Evolutionary conservation across 257 asterid species (phyloP), one percentile per base, ranked within the genome.

Genomic region (Misopates orontium): DNA sequence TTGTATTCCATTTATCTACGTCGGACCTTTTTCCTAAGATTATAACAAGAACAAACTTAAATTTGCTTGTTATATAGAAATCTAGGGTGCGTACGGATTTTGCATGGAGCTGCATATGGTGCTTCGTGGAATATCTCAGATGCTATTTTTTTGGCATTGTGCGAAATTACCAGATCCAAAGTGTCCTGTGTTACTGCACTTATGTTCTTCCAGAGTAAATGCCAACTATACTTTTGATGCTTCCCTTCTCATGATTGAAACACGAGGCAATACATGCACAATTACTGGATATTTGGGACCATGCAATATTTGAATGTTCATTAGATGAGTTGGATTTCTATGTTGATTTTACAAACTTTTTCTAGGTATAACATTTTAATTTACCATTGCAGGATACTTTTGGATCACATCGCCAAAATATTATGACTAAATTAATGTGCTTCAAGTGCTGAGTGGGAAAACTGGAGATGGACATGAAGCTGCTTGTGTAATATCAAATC

Each of bases 391-490:
- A 82, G 88, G 75, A 56, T 56, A n/a, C 8, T 48, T 58, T 12
- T 31, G 71, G 66, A 59, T 16, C 51, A 12, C 57, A 18, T 54
- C 62, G 39, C 56, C 32, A 57, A 36, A 36, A 50, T 57, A 17
- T 50, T 21, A 5, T 18, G 55, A 28, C 65, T 36, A 57, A 59
- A 42, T 56, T 42, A 36, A 31, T 56, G 60, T 32, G 66, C 60
- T 28, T 22, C 20, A 21, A 49, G 62, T 22, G 60, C 17, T 13
- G 63, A 31, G 18, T 31, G 4, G 36, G 20, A 32, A 4, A 15
- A 65, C 24, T 56, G 72, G 77, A 69, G 83, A 69, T 32, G 77
- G 67, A 58, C 47, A 28, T 45, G 17, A 54, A 54, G 76, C 70
- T 63, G 54, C 66, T 50, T 47, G 31, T 31, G 24, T 41, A 44